These are phyloP conservation scores for Picea sitchensis DNA, from an alignment of 75 land plant species.

Conservation along the genomic window DNA sequence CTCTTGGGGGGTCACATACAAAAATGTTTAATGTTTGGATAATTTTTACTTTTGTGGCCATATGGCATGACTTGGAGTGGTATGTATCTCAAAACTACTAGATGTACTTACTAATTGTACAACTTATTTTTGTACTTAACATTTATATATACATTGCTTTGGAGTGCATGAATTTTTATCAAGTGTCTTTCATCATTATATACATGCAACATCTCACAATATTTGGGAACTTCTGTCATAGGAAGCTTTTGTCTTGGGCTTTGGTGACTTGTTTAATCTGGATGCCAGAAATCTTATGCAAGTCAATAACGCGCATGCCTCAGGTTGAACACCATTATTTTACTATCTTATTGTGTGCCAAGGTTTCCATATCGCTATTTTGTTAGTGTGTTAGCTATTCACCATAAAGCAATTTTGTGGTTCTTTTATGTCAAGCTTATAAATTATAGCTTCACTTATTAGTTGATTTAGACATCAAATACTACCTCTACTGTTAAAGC, in stretches of 20 bases:
- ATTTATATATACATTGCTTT: not conserved
- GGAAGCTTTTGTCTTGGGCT: conserved; percentile 99
- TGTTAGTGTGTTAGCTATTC: not conserved
- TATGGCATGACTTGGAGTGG: conserved; percentile 99
- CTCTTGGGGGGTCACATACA: conserved; percentile 87
- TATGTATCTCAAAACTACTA: conserved; percentile 16
- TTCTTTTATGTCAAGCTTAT: not conserved
- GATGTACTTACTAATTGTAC: not conserved
- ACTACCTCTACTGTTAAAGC: not conserved
- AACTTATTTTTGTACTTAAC: not conserved
- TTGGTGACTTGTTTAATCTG: conserved; percentile 94
- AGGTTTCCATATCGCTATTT: not conserved
- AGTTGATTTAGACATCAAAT: not conserved
- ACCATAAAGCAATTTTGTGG: not conserved
- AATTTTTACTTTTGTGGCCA: conserved; percentile 93
- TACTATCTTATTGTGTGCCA: not conserved
- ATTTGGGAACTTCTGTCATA: conserved; percentile 14
- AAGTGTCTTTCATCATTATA: not conserved
- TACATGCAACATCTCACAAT: not conserved
- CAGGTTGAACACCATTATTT: conserved; percentile 19
- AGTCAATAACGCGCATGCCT: conserved; percentile 40
- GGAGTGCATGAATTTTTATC: not conserved
- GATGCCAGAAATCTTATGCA: conserved; percentile 74
- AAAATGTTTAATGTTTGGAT: conserved; percentile 86
- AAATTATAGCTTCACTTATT: not conserved